These are phyloP conservation scores for Coprinopsis strossmayeri DNA, from an alignment of 768 basidiomycete species.

Conservation along the genomic window DNA sequence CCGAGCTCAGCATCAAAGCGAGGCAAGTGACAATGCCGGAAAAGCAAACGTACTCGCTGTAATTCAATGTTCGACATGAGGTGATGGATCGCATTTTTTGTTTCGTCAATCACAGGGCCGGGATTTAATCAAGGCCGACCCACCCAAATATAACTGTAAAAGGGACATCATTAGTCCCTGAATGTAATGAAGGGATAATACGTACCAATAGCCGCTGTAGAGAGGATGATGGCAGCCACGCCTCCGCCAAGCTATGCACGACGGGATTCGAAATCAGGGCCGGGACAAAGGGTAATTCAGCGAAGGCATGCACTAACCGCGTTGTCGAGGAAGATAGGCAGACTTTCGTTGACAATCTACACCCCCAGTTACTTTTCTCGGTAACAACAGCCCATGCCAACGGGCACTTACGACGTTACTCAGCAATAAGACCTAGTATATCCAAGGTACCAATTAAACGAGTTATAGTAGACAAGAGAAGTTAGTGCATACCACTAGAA, in stretches of 20 bases:
- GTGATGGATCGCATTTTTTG: too few species aligned
- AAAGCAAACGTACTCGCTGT: slow-evolving; percentile 17
- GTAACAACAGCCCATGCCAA: not conserved
- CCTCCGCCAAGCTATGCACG: slow-evolving; percentile 48
- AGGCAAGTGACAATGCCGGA: too few species aligned
- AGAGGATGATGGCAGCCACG: slow-evolving; percentile 67
- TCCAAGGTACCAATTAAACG: not conserved
- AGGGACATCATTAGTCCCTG: too few species aligned
- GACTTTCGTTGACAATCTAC: slow-evolving; percentile 76
- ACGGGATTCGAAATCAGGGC: not conserved
- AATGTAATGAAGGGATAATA: too few species aligned
- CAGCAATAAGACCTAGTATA: slow-evolving; percentile 77
- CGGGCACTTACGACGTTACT: slow-evolving; percentile 71
- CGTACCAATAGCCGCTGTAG: slow-evolving; percentile 67
- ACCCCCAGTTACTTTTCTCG: not conserved
- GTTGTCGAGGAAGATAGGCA: slow-evolving; percentile 77
- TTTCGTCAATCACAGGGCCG: not conserved
- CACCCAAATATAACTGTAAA: slow-evolving; percentile 73
- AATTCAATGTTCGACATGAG: not conserved
- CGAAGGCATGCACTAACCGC: slow-evolving; percentile 37
- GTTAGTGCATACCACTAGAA: slow-evolving; percentile 64
- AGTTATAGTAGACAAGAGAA: not conserved
- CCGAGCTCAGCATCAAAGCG: not conserved
- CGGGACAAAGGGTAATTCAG: not conserved
- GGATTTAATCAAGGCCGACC: not conserved